Base-by-base conservation (phyloP, 352 stramenopile genomes). In the Peronospora farinosa region DNA sequence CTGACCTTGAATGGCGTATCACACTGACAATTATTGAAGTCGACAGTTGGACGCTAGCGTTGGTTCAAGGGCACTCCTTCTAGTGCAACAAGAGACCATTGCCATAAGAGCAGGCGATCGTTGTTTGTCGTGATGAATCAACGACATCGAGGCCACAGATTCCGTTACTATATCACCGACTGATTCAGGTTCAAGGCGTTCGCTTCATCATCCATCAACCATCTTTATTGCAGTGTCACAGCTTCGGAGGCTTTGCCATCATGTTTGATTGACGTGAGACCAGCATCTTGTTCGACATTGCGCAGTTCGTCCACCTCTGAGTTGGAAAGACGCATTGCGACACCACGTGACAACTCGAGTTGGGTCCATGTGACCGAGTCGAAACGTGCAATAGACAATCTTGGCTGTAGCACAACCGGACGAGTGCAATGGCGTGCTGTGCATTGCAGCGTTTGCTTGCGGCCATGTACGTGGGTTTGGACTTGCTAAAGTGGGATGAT, bases 371-470 rank as follows among this genome's bases (percentile, higher is more conserved):
- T 3, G 3, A 21, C 19, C 19, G 19, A 21, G 19, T 21, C 19
- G 3, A 1, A 21, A 21, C 19, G 19, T 21, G 19, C 19, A 3
- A 3, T n/a, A n/a, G n/a, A n/a, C n/a, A 19, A 40, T 25, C 38
- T 9, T 8, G 9, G 6, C 27, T 31, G 7, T 3, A 9, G 8
- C 7, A 32, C 51, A 16, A 60, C 52, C 30, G 9, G 21, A 50
- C 52, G 45, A 60, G 47, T 46, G 37, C 37, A 17, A 32, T 32
- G 36, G 15, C 27, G 42, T 17, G 35, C 38, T 37, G n/a, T 25
- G 41, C 54, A 48, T 48, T 59, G 49, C 55, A 35, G 43, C 51
- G 51, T 41, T 47, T 31, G 25, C 30, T 33, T n/a, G 39, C 36
- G n/a, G 47, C 57, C 40, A 57, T 57, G 47, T 28, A 36, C 19